A percentile compares a stretch with the other conserved stretches of the same genome.
phyloP scores from a whole-genome alignment of 2,329 filamentous ascomycete species.

The Fusarium bactridioides region DNA sequence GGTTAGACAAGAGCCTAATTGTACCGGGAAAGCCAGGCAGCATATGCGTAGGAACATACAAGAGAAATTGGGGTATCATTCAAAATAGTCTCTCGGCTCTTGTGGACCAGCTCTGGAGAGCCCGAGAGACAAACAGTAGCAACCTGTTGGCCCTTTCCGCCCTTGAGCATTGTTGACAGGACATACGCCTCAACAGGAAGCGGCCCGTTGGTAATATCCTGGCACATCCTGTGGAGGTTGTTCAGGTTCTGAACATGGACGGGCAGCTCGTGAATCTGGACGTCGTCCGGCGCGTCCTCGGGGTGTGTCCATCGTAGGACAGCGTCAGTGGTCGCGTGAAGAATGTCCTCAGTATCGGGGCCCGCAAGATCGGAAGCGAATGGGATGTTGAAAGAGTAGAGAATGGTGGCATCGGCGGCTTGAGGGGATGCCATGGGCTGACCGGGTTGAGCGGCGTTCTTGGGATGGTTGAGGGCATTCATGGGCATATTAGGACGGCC shows the following conservation, averaged over 20 bases:
- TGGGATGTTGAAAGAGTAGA: conserved; percentile 96
- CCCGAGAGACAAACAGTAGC: conserved; percentile 94
- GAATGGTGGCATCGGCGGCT: conserved; percentile 78
- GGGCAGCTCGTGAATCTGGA: conserved; percentile 88
- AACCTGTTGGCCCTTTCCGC: conserved; percentile 70
- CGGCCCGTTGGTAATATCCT: conserved; percentile 75
- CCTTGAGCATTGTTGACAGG: conserved; percentile 80
- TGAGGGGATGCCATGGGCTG: conserved; percentile 72
- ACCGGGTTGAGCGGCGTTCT: conserved; percentile 60
- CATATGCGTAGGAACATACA: conserved; percentile 65
- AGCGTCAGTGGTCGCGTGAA: conserved; percentile 89
- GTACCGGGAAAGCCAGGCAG: neutral
- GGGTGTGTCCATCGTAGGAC: conserved; percentile 94
- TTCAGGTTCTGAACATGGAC: conserved; percentile 88
- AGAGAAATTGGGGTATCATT: conserved; percentile 92
- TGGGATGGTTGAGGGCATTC: conserved; percentile 65
- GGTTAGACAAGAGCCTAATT: conserved; percentile 12
- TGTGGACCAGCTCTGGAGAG: conserved; percentile 84
- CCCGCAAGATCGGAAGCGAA: conserved; percentile 92
- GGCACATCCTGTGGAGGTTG: conserved; percentile 80
- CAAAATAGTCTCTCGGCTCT: conserved; percentile 87
- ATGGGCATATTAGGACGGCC: conserved; percentile 66
- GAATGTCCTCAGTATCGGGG: conserved; percentile 91
- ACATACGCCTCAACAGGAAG: conserved; percentile 84
- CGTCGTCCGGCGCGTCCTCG: conserved; percentile 82